Evolutionary conservation across 148 eudicot genomes (phyloP).

Genomic region (Chenopodium suecicum): DNA sequence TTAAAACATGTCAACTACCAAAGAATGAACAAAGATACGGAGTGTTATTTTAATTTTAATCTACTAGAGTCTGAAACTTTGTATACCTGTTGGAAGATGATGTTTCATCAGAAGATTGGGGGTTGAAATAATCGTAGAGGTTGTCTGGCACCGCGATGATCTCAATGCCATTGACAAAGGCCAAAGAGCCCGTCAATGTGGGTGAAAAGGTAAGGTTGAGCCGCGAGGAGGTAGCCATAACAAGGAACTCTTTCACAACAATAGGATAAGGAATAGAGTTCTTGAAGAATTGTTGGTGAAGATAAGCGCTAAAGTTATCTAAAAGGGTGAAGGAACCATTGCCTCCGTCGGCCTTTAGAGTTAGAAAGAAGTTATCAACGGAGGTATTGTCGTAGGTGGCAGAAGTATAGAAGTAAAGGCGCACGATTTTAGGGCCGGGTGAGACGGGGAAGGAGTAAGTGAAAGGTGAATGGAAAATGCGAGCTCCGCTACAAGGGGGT

Average conservation of each 20-base stretch:
- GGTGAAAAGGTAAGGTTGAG: slow-evolving; percentile 39
- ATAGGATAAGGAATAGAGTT: neutral
- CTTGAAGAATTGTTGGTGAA: neutral
- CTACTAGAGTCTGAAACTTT: no score
- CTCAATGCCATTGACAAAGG: slow-evolving; percentile 53
- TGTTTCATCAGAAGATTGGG: neutral
- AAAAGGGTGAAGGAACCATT: slow-evolving; percentile 29
- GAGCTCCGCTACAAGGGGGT: neutral
- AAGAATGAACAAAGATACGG: no score
- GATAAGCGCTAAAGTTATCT: slow-evolving; percentile 38
- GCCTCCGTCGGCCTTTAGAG: slow-evolving; percentile 35
- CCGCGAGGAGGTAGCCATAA: slow-evolving; percentile 15
- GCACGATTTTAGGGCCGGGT: slow-evolving; percentile 44
- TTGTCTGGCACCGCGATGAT: slow-evolving; percentile 34
- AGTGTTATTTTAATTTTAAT: no score
- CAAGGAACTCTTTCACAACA: neutral
- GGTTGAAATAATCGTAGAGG: neutral
- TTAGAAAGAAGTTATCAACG: slow-evolving; percentile 16
- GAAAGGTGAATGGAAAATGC: neutral
- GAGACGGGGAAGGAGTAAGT: neutral
- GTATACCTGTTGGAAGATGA: neutral
- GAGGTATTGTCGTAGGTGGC: slow-evolving; percentile 7
- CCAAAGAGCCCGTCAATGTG: neutral
- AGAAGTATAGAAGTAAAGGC: slow-evolving; percentile 43
- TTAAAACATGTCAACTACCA: no score